These are phyloP conservation scores for Limtongia smithiae DNA, from an alignment of 805 yeast genomes.

Conservation along the genomic window DNA sequence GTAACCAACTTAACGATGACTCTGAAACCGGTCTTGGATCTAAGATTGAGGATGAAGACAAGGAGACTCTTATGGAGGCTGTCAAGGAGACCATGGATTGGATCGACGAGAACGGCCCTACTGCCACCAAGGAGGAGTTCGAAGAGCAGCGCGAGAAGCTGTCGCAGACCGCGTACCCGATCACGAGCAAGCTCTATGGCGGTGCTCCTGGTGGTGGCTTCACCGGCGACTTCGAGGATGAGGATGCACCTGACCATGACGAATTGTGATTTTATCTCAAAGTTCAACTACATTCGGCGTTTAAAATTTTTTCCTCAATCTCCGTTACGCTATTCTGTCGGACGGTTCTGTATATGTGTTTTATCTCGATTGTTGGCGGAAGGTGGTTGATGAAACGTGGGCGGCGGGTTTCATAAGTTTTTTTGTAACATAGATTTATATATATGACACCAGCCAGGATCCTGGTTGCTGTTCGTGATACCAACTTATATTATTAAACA, in stretches of 20 bases:
- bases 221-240: conserved; percentile 45
- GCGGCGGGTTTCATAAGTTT: too few species aligned
- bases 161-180: conserved; percentile 81
- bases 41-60: conserved; percentile 84
- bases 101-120: conserved; percentile 80
- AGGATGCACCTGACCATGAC: conserved; percentile 65
- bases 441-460: too few species aligned
- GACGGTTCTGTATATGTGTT: too few species aligned
- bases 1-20: conserved; percentile 57
- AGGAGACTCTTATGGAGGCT: conserved; percentile 83
- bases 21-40: conserved; percentile 62
- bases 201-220: conserved; percentile 39
- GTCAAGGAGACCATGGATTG: conserved; percentile 81
- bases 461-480: too few species aligned
- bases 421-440: too few species aligned
- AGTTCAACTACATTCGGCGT: neutral
- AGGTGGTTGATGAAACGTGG: too few species aligned
- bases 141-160: conserved; percentile 86
- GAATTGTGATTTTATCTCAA: conserved; percentile 40
- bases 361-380: too few species aligned
- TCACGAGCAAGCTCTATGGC: conserved; percentile 79
- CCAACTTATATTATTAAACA: too few species aligned
- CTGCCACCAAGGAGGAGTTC: conserved; percentile 88
- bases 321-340: too few species aligned
- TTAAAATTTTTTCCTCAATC: too few species aligned